Percentiles rank a stretch among this genome's conserved stretches.
These are phyloP conservation scores for Heliosperma pusillum DNA, from an alignment of 148 eudicot species.

Conservation along the genomic window DNA sequence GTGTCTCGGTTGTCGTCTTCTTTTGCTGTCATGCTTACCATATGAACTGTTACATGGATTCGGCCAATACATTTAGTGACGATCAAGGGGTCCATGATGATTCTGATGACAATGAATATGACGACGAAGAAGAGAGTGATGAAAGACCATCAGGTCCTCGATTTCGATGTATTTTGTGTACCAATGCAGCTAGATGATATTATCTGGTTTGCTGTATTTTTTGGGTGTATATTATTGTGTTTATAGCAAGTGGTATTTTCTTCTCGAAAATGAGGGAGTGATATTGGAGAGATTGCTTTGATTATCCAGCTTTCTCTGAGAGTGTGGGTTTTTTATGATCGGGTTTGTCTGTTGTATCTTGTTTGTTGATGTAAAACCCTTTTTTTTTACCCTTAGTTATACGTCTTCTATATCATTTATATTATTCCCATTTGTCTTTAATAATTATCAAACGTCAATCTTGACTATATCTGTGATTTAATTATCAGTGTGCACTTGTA, in stretches of 20 bases:
- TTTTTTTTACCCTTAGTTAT: no score
- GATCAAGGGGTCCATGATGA: conserved; percentile 38
- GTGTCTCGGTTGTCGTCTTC: conserved; percentile 66
- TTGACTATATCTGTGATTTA: no score
- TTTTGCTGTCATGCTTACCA: conserved; percentile 94
- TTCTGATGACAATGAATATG: conserved; percentile 39
- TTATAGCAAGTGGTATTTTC: conserved; percentile 2
- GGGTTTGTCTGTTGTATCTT: conserved; percentile 15
- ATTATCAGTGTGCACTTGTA: no score
- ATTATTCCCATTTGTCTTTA: not conserved
- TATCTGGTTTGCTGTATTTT: conserved; percentile 21
- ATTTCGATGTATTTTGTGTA: conserved; percentile 85
- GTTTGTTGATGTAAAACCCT: not conserved
- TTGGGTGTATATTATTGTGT: not conserved
- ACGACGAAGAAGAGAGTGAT: conserved; percentile 47
- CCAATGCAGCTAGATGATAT: conserved; percentile 78
- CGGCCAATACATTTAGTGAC: conserved; percentile 42
- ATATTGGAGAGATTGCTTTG: not conserved
- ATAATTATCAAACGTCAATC: no score
- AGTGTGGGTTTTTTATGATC: conserved; percentile 25
- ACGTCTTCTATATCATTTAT: not conserved
- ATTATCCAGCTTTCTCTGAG: conserved; percentile 12
- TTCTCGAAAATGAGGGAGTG: conserved; percentile 3
- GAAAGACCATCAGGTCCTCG: conserved; percentile 36
- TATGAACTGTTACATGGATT: conserved; percentile 72